Evolutionary conservation across 1,139 yeast genomes (phyloP).

Genomic region (Wickerhamiella infanticola): DNA sequence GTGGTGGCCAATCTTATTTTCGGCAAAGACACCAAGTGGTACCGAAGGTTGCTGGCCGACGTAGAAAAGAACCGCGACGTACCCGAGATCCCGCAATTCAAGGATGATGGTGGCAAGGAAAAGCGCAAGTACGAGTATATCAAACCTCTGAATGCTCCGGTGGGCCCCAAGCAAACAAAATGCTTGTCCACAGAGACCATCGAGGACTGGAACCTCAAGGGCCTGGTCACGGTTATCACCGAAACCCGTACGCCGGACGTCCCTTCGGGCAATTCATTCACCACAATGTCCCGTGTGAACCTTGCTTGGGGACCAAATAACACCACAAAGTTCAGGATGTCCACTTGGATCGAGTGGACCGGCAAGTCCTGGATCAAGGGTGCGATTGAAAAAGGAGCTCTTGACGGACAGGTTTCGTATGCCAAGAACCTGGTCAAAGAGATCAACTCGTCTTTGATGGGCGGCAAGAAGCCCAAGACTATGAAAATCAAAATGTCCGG

Average conservation of each 20-base stretch:
- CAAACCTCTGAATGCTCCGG: conserved; percentile 67
- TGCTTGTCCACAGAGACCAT: conserved; percentile 64
- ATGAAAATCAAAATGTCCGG: background rate
- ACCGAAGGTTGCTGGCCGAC: conserved; percentile 36
- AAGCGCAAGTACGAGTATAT: conserved; percentile 51
- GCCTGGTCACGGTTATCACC: conserved; percentile 44
- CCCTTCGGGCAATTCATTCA: conserved; percentile 78
- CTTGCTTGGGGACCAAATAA: conserved; percentile 69
- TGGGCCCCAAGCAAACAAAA: conserved; percentile 90
- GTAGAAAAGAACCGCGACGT: conserved; percentile 63
- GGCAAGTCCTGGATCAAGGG: conserved; percentile 86
- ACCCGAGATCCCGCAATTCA: conserved; percentile 39
- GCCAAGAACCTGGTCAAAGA: conserved; percentile 46
- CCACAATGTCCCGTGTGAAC: conserved; percentile 46
- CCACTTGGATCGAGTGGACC: conserved; percentile 67
- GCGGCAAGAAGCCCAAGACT: conserved; percentile 11
- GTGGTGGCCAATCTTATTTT: conserved; percentile 53
- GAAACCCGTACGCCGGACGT: conserved; percentile 81
- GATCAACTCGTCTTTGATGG: conserved; percentile 34
- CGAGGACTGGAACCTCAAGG: conserved; percentile 45
- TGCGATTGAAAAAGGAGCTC: conserved; percentile 66
- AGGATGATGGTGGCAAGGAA: conserved; percentile 25
- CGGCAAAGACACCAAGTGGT: conserved; percentile 54
- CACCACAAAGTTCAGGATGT: conserved; percentile 47
- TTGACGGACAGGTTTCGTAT: conserved; percentile 74